phyloP scores from a whole-genome alignment of 179 eudicot species.

The Silene coronaria region DNA sequence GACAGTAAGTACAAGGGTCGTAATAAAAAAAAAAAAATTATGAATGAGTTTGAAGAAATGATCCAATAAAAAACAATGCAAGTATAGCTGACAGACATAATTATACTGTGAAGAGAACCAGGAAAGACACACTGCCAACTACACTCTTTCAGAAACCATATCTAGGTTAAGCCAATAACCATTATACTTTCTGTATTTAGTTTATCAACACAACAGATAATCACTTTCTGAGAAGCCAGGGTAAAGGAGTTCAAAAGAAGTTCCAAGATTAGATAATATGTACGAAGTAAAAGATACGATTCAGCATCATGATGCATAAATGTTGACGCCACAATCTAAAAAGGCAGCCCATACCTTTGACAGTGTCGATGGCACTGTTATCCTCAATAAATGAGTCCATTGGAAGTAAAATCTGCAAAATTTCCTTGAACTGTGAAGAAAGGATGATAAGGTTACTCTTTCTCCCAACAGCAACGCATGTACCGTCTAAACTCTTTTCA shows the following conservation, averaged over 20 bases:
- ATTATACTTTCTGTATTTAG: neutral
- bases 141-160: neutral
- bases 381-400: slow-evolving; percentile 50
- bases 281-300: neutral
- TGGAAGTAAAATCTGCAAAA: slow-evolving; percentile 43
- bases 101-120: neutral
- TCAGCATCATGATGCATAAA: neutral
- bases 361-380: slow-evolving; percentile 26
- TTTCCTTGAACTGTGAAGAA: slow-evolving; percentile 54
- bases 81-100: neutral
- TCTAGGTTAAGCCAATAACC: neutral
- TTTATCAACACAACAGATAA: neutral
- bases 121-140: neutral
- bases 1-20: neutral
- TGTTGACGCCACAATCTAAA: neutral
- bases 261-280: neutral
- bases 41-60: neutral
- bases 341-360: slow-evolving; percentile 45
- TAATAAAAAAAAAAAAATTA: neutral
- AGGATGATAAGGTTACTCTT: slow-evolving; percentile 50
- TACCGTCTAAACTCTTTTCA: slow-evolving; percentile 68
- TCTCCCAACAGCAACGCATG: slow-evolving; percentile 59
- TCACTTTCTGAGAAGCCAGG: neutral
- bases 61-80: neutral
- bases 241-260: neutral